phyloP scores from a whole-genome alignment of 2,329 filamentous ascomycete species.

The Phoma herbarum region DNA sequence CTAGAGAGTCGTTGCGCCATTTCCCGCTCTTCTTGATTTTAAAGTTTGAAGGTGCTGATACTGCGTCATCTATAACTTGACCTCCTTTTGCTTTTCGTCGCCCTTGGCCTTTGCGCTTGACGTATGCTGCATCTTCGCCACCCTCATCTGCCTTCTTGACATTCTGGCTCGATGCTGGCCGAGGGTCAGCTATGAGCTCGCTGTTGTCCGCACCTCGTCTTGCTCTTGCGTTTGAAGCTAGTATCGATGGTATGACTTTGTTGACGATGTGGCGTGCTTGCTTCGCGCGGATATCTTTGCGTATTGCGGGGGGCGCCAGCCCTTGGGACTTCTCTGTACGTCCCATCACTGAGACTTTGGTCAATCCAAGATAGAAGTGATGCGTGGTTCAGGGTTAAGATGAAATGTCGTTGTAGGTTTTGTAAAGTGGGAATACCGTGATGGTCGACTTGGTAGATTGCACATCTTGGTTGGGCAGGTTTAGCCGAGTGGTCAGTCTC shows the following conservation, averaged over 20 bases:
- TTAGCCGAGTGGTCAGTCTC: neutral
- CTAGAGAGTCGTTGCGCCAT: conserved; percentile 20
- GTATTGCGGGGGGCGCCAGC: conserved; percentile 48
- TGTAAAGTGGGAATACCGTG: conserved; percentile 6
- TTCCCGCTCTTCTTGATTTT: conserved; percentile 23
- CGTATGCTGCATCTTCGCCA: conserved; percentile 29
- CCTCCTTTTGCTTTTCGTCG: conserved; percentile 37
- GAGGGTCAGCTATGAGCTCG: conserved; percentile 58
- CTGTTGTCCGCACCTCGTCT: conserved; percentile 63
- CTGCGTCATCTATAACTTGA: neutral
- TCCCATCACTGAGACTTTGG: conserved; percentile 38
- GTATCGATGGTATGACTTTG: conserved; percentile 65
- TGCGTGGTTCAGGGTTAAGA: neutral
- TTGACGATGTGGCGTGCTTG: conserved; percentile 66
- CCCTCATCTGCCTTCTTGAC: conserved; percentile 1
- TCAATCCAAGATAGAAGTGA: too few species aligned
- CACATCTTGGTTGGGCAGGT: neutral
- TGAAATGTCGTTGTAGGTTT: neutral
- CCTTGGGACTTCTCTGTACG: conserved; percentile 49
- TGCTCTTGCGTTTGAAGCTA: conserved; percentile 63
- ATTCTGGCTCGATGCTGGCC: conserved; percentile 14
- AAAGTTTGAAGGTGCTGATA: neutral
- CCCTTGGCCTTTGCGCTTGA: conserved; percentile 48
- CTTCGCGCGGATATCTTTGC: conserved; percentile 59
- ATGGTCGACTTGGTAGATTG: neutral